Percentiles rank a stretch among this genome's conserved stretches.
These are phyloP conservation scores for Mycena polygramma DNA, from an alignment of 768 basidiomycete genomes.

Conservation along the genomic window DNA sequence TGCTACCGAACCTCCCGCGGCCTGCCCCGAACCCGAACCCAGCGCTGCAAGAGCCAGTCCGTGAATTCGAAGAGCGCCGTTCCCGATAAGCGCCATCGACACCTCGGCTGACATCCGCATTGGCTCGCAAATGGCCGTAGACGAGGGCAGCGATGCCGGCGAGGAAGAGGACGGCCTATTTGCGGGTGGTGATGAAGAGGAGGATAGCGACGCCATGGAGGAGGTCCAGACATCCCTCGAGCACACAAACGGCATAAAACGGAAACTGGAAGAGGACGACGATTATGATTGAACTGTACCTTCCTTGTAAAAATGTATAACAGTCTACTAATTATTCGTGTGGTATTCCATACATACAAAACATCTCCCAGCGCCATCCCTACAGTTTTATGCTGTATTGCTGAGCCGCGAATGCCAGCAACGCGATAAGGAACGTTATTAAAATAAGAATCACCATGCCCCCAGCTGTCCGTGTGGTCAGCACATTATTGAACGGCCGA, in stretches of 20 bases:
- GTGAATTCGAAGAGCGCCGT: slow-evolving; percentile 59
- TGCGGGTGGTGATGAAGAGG: slow-evolving; percentile 80
- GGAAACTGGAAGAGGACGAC: slow-evolving; percentile 88
- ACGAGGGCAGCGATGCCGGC: slow-evolving; percentile 78
- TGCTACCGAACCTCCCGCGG: not conserved
- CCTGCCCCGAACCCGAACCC: slow-evolving; percentile 37
- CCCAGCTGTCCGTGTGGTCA: slow-evolving; percentile 45
- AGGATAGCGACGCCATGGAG: slow-evolving; percentile 88
- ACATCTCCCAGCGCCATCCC: slow-evolving; percentile 4
- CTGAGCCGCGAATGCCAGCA: slow-evolving; percentile 44
- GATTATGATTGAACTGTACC: slow-evolving; percentile 63
- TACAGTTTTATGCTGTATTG: slow-evolving; percentile 22
- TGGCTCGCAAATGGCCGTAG: slow-evolving; percentile 47
- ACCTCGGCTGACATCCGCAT: slow-evolving; percentile 81
- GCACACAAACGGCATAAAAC: slow-evolving; percentile 74
- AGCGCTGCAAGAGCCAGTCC: slow-evolving; percentile 50
- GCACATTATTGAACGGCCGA: not conserved
- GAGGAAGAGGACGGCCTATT: slow-evolving; percentile 86
- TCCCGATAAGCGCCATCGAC: slow-evolving; percentile 71
- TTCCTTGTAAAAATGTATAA: slow-evolving; percentile 41
- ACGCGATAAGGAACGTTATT: slow-evolving; percentile 48
- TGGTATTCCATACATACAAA: slow-evolving; percentile 29
- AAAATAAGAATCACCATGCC: slow-evolving; percentile 44
- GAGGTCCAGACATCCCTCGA: slow-evolving; percentile 71
- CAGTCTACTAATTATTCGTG: slow-evolving; percentile 33